These are phyloP conservation scores for Trapa bicornis DNA, from an alignment of 345 rosid genomes.

Conservation along the genomic window DNA sequence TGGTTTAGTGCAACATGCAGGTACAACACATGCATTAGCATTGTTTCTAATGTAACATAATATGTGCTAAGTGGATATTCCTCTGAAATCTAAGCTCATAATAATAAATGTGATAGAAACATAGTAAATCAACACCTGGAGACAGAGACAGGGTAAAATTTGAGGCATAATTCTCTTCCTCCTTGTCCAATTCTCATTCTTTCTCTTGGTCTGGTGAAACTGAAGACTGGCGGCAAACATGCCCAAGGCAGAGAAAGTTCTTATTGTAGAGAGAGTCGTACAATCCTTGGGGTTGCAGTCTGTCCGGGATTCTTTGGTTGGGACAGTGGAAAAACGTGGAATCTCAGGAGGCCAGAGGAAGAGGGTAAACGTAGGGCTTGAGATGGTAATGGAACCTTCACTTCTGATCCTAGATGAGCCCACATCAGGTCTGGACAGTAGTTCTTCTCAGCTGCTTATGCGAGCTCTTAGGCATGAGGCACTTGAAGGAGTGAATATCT, in stretches of 20 bases:
- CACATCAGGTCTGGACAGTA: slow-evolving; percentile 95
- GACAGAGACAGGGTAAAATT: too few relatives aligned
- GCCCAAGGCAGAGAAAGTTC: slow-evolving; percentile 63
- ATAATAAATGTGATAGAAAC: neutral
- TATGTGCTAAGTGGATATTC: neutral
- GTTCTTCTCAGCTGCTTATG: slow-evolving; percentile 80
- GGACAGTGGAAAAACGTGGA: slow-evolving; percentile 88
- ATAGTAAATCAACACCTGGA: neutral
- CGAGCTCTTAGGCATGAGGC: slow-evolving; percentile 84
- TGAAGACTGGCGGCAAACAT: slow-evolving; percentile 55
- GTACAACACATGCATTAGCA: slow-evolving; percentile 14
- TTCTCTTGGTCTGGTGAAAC: too few relatives aligned
- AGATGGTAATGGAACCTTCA: slow-evolving; percentile 98
- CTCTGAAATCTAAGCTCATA: neutral
- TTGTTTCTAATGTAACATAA: neutral
- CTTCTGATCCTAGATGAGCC: slow-evolving; percentile 90
- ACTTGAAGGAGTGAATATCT: slow-evolving; percentile 87
- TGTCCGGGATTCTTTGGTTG: slow-evolving; percentile 74
- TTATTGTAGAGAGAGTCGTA: slow-evolving; percentile 81
- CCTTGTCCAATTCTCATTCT: neutral
- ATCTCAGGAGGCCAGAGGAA: slow-evolving; percentile 97
- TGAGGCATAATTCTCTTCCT: neutral
- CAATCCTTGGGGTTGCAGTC: slow-evolving; percentile 77
- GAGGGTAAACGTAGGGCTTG: slow-evolving; percentile 89
- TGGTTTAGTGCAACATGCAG: slow-evolving; percentile 94